Evolutionary conservation across 1,284 basidiomycete species (phyloP).

Genomic region (Thecaphora thlaspeos): DNA sequence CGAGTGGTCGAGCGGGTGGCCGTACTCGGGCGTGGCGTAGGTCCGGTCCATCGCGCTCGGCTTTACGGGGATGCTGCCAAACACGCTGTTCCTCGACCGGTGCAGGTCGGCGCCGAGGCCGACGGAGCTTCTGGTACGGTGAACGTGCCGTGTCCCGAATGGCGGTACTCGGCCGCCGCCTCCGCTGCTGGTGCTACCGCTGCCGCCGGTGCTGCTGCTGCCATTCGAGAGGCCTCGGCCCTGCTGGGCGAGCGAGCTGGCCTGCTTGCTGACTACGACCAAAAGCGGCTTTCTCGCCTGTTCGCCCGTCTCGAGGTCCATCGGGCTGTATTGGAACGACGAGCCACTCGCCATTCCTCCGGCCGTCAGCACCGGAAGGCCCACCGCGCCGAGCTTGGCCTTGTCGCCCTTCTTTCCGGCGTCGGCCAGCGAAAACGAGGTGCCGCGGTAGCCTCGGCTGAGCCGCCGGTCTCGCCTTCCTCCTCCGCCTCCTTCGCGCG

Average conservation of each 20-base stretch:
- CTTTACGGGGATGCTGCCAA: not conserved
- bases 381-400: slow-evolving; percentile 16
- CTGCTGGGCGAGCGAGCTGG: too few species aligned
- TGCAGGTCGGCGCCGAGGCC: slow-evolving; percentile 31
- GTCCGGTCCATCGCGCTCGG: not conserved
- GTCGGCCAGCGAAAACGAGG: slow-evolving; percentile 19
- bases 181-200: too few species aligned
- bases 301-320: too few species aligned
- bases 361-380: slow-evolving; percentile 19
- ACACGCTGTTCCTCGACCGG: slow-evolving; percentile 1
- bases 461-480: slow-evolving; percentile 2
- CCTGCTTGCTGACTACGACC: too few species aligned
- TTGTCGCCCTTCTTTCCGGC: slow-evolving; percentile 20
- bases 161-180: not conserved
- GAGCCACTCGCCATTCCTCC: slow-evolving; percentile 33
- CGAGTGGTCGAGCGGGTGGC: not conserved
- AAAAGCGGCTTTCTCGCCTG: too few species aligned
- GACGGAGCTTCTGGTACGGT: slow-evolving; percentile 18
- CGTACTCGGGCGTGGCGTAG: not conserved
- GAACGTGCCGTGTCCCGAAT: slow-evolving; percentile 14
- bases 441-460: slow-evolving; percentile 29
- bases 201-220: too few species aligned
- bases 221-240: too few species aligned
- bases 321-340: slow-evolving; percentile 13
- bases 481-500: slow-evolving; percentile 11